Base-by-base conservation (phyloP, 352 stramenopile species). In the Phytophthora citrophthora region DNA sequence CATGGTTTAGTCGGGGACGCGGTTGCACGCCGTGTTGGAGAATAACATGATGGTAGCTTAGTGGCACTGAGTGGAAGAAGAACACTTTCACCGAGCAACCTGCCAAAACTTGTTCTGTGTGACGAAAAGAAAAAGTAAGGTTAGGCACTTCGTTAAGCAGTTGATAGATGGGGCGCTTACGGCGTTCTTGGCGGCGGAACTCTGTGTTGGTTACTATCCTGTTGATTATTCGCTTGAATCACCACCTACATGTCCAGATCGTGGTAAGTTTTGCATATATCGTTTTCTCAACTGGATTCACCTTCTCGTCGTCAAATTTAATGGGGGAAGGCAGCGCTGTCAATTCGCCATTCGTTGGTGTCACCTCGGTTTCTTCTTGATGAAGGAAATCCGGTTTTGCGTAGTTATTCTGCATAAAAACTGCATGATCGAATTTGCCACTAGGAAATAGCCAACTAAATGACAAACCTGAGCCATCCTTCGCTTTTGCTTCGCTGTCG, bases 371-470 rank as follows among this genome's bases (percentile, higher is more conserved):
- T 5, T 76, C 69, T 20, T 64, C 45, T 43, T 68, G 64, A 10
- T 68, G n/a, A 23, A 79, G 10, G 38, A 83, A 86, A 26, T 53
- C 69, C 11, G 74, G 74, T 27, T 76, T 83, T 15, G 63, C 47
- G n/a, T 82, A 82, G 20, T 44, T 49, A 43, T 16, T 63, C 66
- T 74, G 23, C 49, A 44, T 5, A 8, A 7, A 4, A n/a, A 46
- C 10, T 24, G 39, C 34, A 27, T 46, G 5, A 26, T 40, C 6
- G 26, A 29, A 29, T 29, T 7, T 29, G 4, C 26, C 26, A 29
- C 26, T 29, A 29, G 4, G 26, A 29, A 29, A 29, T 29, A 29
- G 26, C 26, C 3, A 11, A 36, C 13, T 29, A 27, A 15, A 20
- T 18, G 4, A 60, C 32, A 27, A 36, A 73, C 56, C 59, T 79